Conservation (phyloP, 495 filamentous ascomycete species). For the Chaetomium fimeti region DNA sequence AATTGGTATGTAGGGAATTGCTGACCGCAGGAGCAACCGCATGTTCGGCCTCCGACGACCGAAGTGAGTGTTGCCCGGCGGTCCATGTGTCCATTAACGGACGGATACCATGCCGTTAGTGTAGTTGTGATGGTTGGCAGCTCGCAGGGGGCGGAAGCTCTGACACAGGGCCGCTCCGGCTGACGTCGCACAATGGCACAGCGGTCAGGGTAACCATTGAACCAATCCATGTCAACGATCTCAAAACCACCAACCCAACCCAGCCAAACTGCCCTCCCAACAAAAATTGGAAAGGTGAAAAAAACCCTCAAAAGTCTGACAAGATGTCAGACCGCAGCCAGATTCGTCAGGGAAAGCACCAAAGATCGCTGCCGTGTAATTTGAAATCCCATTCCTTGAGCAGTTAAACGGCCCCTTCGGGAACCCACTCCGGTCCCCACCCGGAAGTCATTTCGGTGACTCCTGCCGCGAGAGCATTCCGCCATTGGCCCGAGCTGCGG, state of each 20-base stretch:
- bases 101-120: background rate
- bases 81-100: background rate
- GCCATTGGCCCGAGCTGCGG: background rate
- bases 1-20: background rate
- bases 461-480: slow-evolving; percentile 14
- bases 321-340: background rate
- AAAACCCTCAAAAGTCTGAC: background rate
- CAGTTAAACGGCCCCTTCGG: slow-evolving; percentile 4
- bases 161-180: background rate
- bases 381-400: slow-evolving; percentile 11
- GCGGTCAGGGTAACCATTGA: slow-evolving; percentile 15
- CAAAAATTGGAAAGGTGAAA: background rate
- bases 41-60: background rate
- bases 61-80: background rate
- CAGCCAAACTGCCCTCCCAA: slow-evolving; percentile 8
- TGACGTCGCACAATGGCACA: slow-evolving; percentile 12
- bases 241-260: background rate
- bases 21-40: background rate
- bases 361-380: slow-evolving; percentile 9
- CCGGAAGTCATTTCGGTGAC: slow-evolving; percentile 27
- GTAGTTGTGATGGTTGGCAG: slow-evolving; percentile 10
- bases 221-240: slow-evolving; percentile 18
- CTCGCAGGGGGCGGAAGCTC: background rate
- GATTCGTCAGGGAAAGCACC: background rate
- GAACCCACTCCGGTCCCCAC: slow-evolving; percentile 17